Percentiles rank a stretch among this genome's conserved stretches.
Evolutionary conservation across 2,329 filamentous ascomycete species (phyloP).

Genomic region (Lasiodiplodia sp.): DNA sequence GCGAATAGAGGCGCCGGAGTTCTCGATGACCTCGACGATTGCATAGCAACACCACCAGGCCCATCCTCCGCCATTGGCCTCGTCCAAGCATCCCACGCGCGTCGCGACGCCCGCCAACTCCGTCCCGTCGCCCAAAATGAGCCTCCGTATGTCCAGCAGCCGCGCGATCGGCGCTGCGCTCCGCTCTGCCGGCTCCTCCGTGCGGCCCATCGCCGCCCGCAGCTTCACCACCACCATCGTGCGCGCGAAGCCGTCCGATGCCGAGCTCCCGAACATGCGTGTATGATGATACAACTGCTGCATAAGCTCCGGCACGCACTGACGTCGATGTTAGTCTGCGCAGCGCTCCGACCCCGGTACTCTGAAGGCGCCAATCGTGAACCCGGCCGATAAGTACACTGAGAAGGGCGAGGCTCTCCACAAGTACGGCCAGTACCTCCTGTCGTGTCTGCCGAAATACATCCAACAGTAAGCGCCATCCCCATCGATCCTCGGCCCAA

Average conservation of each 20-base stretch:
- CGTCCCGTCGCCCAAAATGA: conserved; percentile 42
- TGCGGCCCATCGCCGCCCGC: conserved; percentile 42
- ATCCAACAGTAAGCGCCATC: conserved; percentile 73
- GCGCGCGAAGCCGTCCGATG: conserved; percentile 54
- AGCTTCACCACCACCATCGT: conserved; percentile 53
- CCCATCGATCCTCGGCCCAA: neutral
- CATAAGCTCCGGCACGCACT: conserved; percentile 31
- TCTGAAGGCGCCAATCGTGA: conserved; percentile 81
- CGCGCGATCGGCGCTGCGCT: conserved; percentile 48
- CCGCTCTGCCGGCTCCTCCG: conserved; percentile 44
- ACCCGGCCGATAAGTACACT: conserved; percentile 91
- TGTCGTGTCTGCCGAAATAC: conserved; percentile 96
- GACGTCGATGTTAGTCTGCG: conserved; percentile 46
- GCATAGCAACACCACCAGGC: conserved; percentile 11
- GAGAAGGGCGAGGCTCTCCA: conserved; percentile 88
- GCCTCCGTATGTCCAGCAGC: conserved; percentile 49
- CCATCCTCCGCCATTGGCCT: conserved; percentile 16
- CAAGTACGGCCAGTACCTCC: conserved; percentile 94
- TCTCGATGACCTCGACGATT: conserved; percentile 29
- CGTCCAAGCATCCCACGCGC: conserved; percentile 33
- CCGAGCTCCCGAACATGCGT: conserved; percentile 56
- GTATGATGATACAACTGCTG: conserved; percentile 36
- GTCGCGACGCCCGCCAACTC: conserved; percentile 37
- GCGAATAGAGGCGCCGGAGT: conserved; percentile 22
- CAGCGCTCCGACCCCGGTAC: conserved; percentile 55